Conservation (phyloP, 805 yeast species). For the Candida nanaspora region DNA sequence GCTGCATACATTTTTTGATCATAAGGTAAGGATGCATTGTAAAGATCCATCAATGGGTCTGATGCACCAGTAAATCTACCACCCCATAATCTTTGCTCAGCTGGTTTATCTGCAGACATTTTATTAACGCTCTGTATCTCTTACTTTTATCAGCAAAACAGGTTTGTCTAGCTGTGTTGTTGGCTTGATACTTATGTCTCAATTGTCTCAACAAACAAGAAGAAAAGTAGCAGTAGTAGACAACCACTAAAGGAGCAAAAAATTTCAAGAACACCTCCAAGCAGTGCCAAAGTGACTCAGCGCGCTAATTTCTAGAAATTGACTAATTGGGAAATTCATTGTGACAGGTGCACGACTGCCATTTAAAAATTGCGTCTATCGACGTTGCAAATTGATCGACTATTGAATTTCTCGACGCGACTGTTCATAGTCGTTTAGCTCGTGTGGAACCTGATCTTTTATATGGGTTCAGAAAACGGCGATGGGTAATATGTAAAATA, state of each 20-base stretch:
- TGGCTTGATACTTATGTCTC: too few relatives aligned
- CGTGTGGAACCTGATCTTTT: too few relatives aligned
- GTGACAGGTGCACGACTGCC: background rate
- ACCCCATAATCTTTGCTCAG: slow-evolving; percentile 88
- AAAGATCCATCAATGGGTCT: slow-evolving; percentile 95
- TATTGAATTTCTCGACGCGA: too few relatives aligned
- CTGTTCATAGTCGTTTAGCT: background rate
- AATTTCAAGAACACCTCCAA: background rate
- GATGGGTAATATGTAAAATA: too few relatives aligned
- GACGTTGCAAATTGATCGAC: too few relatives aligned
- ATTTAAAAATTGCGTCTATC: background rate
- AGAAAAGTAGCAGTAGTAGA: background rate
- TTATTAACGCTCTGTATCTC: too few relatives aligned
- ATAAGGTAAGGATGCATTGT: slow-evolving; percentile 94
- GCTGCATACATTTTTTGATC: slow-evolving; percentile 93
- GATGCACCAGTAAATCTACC: slow-evolving; percentile 97
- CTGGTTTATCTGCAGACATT: slow-evolving; percentile 27
- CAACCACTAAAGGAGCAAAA: background rate
- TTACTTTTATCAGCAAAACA: background rate
- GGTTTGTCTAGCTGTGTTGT: too few relatives aligned
- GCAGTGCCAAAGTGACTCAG: background rate
- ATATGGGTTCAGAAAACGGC: background rate
- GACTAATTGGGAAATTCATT: background rate
- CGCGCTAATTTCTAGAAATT: background rate
- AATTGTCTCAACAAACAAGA: background rate